Base-by-base conservation (phyloP, 2,329 filamentous ascomycete genomes). In the Cephalotrichum gorgonifer region DNA sequence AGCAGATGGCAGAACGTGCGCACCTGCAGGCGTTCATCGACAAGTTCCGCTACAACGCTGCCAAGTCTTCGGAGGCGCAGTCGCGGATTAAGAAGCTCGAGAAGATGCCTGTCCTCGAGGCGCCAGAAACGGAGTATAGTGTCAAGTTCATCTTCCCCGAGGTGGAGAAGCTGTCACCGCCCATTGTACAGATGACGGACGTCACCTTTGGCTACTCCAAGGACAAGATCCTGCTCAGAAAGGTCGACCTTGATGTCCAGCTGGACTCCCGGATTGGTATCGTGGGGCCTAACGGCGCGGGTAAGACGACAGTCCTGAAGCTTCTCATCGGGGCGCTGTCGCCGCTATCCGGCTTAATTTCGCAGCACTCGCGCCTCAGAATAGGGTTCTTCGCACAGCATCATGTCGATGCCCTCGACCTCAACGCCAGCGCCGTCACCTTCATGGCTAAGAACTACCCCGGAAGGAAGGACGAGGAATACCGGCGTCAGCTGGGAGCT, bases 31-130 rank as follows among this genome's bases (percentile, higher is more conserved):
- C 88, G 26, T 98, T 98, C 69, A 98, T 98, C 70, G 93, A 98
- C 78, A 98, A 98, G 71, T 98, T 98, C 77, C 83, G 93, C 48
- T 98, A 98, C 77, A 98, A 98, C 63, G 93, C 93, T 26, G 93
- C 91, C 61, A 98, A 98, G 68, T 96, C 93, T 1, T 95, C 91
- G 8, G 93, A 98, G 73, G 93, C 93, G 2, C 93, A 98, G 64
- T 97, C 91, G 1, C 84, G 93, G 61, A 97, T 98, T 78, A 98
- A 98, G 78, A 98, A 98, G 65, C 75, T 98, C 53, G 94, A 98
- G 67, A 88, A 86, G 62, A 96, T 98, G 88, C 93, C 94, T 2
- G 73, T 95, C 2, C 77, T 98, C 47, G 86, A 95, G 59, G 65
- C 90, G 1, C 94, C 93, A 6, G 93, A 98, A 71, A 81, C 83